Base-by-base conservation (phyloP, 1,139 yeast species). In the Candida albicans region DNA sequence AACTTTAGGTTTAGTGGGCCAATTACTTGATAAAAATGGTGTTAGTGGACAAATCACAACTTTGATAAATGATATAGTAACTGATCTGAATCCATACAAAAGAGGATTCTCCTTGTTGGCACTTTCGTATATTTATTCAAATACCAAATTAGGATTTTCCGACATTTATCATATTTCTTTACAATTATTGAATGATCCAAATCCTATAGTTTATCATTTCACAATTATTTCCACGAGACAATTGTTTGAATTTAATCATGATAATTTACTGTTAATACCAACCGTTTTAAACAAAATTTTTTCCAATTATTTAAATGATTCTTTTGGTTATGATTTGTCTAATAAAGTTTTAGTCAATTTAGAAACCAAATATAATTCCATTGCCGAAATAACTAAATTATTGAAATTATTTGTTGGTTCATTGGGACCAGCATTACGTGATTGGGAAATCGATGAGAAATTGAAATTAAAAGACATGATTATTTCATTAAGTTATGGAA, bases 131-230 rank as follows among this genome's bases (percentile, higher is more conserved):
- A 77, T 88, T 31, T 79, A 80, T 51, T 73, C 76, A n/a, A 50
- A 55, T 37, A 57, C 68, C 2, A 65, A 62, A 15, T 32, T 52
- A 26, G 74, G 73, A 1, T 67, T 68, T 40, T 54, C 50, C 26
- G 73, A 68, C 25, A 76, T 85, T 10, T 70, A 76, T 46, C 82
- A 82, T 33, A 81, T 88, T 4, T 59, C 84, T 8, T 62, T 74
- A 13, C 84, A 87, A 18, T 68, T 91, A 37, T 65, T 86, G 2
- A 68, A 68, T 32, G 98, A 91, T 62, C 95, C 96, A 0, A 93
- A 91, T 57, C 96, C 96, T 0, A 68, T 80, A 2, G 90, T 93
- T 11, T 90, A 87, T 57, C 75, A 79, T 45, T 85, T 88, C 73
- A 75, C 95, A 0, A 60, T 90, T 49, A 77, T 76, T 42, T 77